Evolutionary conservation across 805 yeast genomes (phyloP).

Genomic region (Wickerhamiella azymoides): DNA sequence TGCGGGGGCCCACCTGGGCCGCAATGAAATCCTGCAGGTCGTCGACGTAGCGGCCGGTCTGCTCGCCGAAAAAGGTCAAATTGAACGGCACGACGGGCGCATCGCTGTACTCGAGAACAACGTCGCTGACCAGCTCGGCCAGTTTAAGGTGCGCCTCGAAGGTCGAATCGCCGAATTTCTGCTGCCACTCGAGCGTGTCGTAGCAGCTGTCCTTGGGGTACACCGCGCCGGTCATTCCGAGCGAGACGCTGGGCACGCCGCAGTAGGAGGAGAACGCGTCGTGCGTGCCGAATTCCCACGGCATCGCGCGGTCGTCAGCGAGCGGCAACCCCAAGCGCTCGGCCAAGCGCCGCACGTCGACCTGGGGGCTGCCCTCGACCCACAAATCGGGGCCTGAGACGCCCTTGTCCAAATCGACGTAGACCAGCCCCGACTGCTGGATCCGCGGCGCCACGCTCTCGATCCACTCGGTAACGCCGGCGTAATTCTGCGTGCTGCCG

Average conservation of each 20-base stretch:
- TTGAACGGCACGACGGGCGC: conserved; percentile 65
- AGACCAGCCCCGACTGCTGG: conserved; percentile 47
- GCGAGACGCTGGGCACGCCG: conserved; percentile 58
- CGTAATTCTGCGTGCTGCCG: conserved; percentile 63
- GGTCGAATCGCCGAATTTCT: conserved; percentile 38
- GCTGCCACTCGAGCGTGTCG: conserved; percentile 49
- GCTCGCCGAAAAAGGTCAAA: conserved; percentile 33
- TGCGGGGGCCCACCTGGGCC: conserved; percentile 8
- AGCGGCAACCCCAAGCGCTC: conserved; percentile 24
- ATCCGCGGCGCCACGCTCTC: conserved; percentile 42
- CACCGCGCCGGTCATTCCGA: conserved; percentile 33
- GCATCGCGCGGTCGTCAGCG: not conserved
- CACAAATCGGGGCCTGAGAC: conserved; percentile 39
- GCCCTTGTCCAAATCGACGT: conserved; percentile 60
- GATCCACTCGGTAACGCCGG: conserved; percentile 73
- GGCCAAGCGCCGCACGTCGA: conserved; percentile 34
- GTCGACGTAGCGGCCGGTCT: conserved; percentile 31
- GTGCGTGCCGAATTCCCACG: conserved; percentile 38
- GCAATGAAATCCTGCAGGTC: conserved; percentile 34
- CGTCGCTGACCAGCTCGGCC: conserved; percentile 39
- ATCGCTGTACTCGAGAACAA: conserved; percentile 51
- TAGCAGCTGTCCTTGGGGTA: conserved; percentile 42
- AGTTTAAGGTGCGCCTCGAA: conserved; percentile 44
- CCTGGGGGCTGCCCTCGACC: conserved; percentile 50
- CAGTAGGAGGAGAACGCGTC: conserved; percentile 48